These are phyloP conservation scores for Tuber umbilicatum DNA, from an alignment of 495 filamentous ascomycete species.

Conservation along the genomic window DNA sequence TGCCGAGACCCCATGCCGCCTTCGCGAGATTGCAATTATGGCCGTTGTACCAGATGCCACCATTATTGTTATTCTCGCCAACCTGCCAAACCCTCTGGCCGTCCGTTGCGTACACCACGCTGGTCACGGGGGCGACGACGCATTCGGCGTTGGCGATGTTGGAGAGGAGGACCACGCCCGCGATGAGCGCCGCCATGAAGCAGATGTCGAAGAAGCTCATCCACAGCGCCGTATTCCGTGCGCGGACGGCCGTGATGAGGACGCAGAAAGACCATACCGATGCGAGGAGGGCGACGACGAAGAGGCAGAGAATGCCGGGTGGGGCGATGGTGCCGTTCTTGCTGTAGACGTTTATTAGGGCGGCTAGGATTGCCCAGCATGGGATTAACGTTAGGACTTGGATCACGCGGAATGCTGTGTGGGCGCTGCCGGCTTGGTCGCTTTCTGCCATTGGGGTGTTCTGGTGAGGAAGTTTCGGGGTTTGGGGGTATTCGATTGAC, in stretches of 20 bases:
- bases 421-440: conserved; percentile 14
- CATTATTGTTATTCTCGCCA: neutral
- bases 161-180: conserved; percentile 26
- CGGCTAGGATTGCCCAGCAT: conserved; percentile 38
- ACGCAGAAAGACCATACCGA: conserved; percentile 39
- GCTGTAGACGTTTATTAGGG: conserved; percentile 27
- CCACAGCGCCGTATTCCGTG: conserved; percentile 40
- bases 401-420: conserved; percentile 28
- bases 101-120: conserved; percentile 9
- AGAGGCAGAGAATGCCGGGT: conserved; percentile 28
- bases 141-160: conserved; percentile 32
- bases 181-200: conserved; percentile 31
- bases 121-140: neutral
- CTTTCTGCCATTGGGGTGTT: conserved; percentile 20
- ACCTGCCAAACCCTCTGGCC: conserved; percentile 2
- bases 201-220: conserved; percentile 31
- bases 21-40: conserved; percentile 34
- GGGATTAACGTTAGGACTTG: conserved; percentile 36
- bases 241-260: conserved; percentile 33
- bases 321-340: conserved; percentile 13
- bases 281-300: conserved; percentile 38
- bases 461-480: neutral
- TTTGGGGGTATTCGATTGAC: neutral
- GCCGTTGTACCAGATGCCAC: conserved; percentile 18
- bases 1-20: conserved; percentile 37